A percentile compares a stretch with the other conserved stretches of the same genome.
phyloP scores from a whole-genome alignment of 2,329 filamentous ascomycete genomes.

The Talaromyces sp. region DNA sequence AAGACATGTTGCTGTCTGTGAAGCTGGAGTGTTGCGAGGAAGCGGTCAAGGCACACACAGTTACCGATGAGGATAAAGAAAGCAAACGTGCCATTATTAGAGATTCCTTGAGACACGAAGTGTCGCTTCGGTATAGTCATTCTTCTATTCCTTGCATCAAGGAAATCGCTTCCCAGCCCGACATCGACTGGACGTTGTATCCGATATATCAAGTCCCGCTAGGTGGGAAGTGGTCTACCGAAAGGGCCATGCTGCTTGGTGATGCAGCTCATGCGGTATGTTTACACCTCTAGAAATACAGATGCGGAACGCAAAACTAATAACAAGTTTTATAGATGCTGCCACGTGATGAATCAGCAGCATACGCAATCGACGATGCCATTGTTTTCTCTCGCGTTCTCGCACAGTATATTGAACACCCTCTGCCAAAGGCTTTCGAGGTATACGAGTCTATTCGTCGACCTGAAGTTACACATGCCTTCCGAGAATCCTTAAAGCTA shows the following conservation, averaged over 20 bases:
- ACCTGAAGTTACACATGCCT: conserved; percentile 32
- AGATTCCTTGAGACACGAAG: conserved; percentile 27
- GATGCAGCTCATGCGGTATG: conserved; percentile 44
- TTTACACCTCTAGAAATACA: neutral
- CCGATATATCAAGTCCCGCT: conserved; percentile 38
- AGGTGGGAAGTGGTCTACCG: conserved; percentile 33
- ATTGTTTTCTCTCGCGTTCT: conserved; percentile 38
- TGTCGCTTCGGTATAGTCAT: conserved; percentile 30
- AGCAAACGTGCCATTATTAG: conserved; percentile 27
- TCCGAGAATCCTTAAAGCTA: conserved; percentile 32
- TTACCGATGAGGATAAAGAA: conserved; percentile 24
- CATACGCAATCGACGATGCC: conserved; percentile 40
- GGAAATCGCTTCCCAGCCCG: conserved; percentile 26
- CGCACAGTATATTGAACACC: conserved; percentile 25
- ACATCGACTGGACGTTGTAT: conserved; percentile 36
- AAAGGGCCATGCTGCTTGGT: conserved; percentile 38
- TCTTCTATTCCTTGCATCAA: conserved; percentile 31
- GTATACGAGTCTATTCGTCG: conserved; percentile 34
- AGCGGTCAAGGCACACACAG: conserved; percentile 17
- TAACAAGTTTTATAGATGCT: conserved; percentile 35
- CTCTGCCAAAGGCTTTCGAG: conserved; percentile 27
- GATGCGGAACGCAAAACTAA: conserved; percentile 6
- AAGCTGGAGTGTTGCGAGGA: conserved; percentile 32
- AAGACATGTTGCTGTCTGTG: conserved; percentile 35
- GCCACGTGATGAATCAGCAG: conserved; percentile 41